Base-by-base conservation (phyloP, 2,329 filamentous ascomycete species). In the Eutypella sp. region DNA sequence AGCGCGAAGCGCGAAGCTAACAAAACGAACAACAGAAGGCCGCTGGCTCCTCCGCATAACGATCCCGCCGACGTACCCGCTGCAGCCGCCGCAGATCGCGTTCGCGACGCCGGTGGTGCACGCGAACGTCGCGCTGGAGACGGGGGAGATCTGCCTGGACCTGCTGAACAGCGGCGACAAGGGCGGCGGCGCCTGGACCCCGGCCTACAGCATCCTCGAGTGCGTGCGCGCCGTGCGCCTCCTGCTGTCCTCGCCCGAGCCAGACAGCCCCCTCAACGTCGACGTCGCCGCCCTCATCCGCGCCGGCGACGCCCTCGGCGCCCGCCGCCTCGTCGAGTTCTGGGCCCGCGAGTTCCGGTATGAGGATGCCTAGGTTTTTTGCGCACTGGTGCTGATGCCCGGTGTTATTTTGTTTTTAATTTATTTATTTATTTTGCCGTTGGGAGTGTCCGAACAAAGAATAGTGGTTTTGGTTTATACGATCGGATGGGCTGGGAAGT, bases 121-220 rank as follows among this genome's bases (percentile, higher is more conserved):
- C 71, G 84, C 91, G 40, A 96, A 96, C 67, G 82, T 82, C 25
- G 72, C 74, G 43, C 72, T 79, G 51, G 58, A 76, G 56, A 90
- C 82, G 2, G 93, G 93, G 56, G 91, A 96, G 68, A 93, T 99
- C 62, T 99, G 93, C 66, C 81, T 97, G 23, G 93, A 96, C 62
- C 76, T 97, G 51, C 75, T 99, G 29, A 33, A 33, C 29, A 33
- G 29, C 29, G 11, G 29, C 6, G 13, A 6, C 6, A 15, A n/a
- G 4, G 13, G 29, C 29, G 16, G 29, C 48, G 11, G 19, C 45
- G 78, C 78, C 16, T 97, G 92, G 92, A 86, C 87, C 48, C 88
- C 91, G 1, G 83, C 89, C 16, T 93, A 96, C 67, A 91, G 85
- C 34, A 77, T 97, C 18, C 78, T 85, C 29, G 80, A 85, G 59